Base-by-base conservation (phyloP, 73 alveolate genomes). In the Paramecium caudatum region DNA sequence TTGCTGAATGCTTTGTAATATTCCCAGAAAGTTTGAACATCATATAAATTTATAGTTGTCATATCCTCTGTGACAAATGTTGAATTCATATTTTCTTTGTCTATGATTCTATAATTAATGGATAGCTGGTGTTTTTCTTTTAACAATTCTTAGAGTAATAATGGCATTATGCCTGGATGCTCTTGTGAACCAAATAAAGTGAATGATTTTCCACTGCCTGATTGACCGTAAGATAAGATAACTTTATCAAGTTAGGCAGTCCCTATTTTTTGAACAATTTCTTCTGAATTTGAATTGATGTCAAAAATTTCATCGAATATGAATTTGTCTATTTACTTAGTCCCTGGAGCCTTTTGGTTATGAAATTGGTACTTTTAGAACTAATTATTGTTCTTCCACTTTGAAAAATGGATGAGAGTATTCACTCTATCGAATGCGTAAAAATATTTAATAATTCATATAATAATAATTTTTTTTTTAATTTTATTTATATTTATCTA, bases 161-260 rank as follows among this genome's bases (percentile, higher is more conserved):
- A n/a, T 32, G 84, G 84, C 50, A 68, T 34, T 48, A 68, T 32
- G 10, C 84, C 84, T 10, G 84, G 84, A n/a, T 68, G 30, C 3
- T 68, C 1, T 3, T 32, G 1, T 32, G 30, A 30, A 12, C 84
- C 84, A 68, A 68, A 68, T 15, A 68, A 34, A 9, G 61, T 68
- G 34, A 27, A 68, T 33, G 61, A 68, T 16, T 68, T 68, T 1
- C 84, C 84, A 68, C 84, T 68, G 10, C 84, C 61, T 32, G 61
- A 25, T 37, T 68, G 34, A 12, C 84, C 84, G 15, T 68, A 68
- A 68, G 37, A 34, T n/a, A 68, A 15, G 3, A 68, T 37, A 3
- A 32, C 46, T 27, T 55, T 55, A 55, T 55, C 30, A 27, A 55
- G 30, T 55, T 55, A 55, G 9, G 8, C 37, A 55, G 30, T 27